A percentile compares a stretch with the other conserved stretches of the same genome.
These are phyloP conservation scores for Geotrichum restrictum DNA, from an alignment of 1,139 yeast genomes.

Conservation along the genomic window DNA sequence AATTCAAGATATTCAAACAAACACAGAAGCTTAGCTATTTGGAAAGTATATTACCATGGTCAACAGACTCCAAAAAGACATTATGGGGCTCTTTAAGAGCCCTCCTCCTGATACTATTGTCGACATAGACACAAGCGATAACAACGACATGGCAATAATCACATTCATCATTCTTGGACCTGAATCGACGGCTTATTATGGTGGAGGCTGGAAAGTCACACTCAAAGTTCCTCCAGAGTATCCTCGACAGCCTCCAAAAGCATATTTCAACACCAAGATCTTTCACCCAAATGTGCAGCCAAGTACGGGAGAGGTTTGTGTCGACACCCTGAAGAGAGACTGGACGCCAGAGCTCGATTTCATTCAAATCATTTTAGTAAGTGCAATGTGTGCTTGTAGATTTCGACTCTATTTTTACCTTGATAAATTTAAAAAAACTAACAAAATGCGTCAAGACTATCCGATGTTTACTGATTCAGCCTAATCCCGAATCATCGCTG, in stretches of 20 bases:
- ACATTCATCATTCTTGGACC: slow-evolving; percentile 49
- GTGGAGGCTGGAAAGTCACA: slow-evolving; percentile 53
- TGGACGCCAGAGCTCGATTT: slow-evolving; percentile 62
- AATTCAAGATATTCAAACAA: not conserved
- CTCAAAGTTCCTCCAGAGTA: slow-evolving; percentile 51
- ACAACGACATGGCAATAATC: slow-evolving; percentile 15
- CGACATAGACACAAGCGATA: slow-evolving; percentile 13
- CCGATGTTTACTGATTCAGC: slow-evolving; percentile 37
- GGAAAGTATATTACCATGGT: no score
- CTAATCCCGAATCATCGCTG: slow-evolving; percentile 38
- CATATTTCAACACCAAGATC: slow-evolving; percentile 51
- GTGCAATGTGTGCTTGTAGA: not conserved
- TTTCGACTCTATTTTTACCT: not conserved
- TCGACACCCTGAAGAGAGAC: slow-evolving; percentile 62
- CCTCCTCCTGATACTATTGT: slow-evolving; percentile 26
- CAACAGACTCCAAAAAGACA: slow-evolving; percentile 24
- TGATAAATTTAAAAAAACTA: no score
- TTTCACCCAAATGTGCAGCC: slow-evolving; percentile 73
- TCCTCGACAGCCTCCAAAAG: slow-evolving; percentile 62
- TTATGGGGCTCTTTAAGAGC: slow-evolving; percentile 17
- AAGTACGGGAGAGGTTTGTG: slow-evolving; percentile 70
- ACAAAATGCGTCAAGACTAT: slow-evolving; percentile 27
- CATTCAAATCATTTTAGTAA: slow-evolving; percentile 31
- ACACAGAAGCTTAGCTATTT: not conserved
- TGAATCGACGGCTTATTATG: slow-evolving; percentile 48